Percentiles rank a stretch among this genome's conserved stretches.
Conservation (phyloP, 2,329 filamentous ascomycete genomes). For the Podosphaera xanthii region DNA sequence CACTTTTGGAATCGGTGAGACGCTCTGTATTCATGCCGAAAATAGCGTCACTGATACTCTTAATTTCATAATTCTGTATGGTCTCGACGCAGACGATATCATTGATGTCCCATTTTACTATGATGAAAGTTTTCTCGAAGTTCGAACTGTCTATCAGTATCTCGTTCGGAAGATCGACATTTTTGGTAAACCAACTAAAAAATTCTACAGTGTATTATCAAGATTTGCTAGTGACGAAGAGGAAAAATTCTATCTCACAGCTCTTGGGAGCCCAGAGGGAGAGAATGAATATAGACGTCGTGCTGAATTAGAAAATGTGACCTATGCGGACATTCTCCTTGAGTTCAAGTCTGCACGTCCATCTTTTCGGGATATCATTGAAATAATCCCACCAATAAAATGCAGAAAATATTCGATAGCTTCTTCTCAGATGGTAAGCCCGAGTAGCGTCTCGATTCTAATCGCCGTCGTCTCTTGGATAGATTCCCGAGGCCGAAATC, state of each 20-base stretch:
- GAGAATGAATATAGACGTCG: slow-evolving; percentile 81
- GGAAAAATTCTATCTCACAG: slow-evolving; percentile 59
- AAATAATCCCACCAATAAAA: slow-evolving; percentile 79
- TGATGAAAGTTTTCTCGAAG: slow-evolving; percentile 49
- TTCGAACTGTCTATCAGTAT: slow-evolving; percentile 79
- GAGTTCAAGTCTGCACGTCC: slow-evolving; percentile 83
- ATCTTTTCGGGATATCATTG: slow-evolving; percentile 65
- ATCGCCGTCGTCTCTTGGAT: slow-evolving; percentile 96
- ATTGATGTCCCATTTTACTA: slow-evolving; percentile 85
- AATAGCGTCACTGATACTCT: slow-evolving; percentile 62
- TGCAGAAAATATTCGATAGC: slow-evolving; percentile 98
- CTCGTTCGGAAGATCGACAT: slow-evolving; percentile 87
- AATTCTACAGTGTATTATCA: slow-evolving; percentile 83
- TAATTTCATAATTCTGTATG: slow-evolving; percentile 78
- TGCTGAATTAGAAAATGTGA: slow-evolving; percentile 73
- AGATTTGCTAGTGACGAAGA: slow-evolving; percentile 65
- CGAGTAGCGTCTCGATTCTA: slow-evolving; percentile 75
- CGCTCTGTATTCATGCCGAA: slow-evolving; percentile 85
- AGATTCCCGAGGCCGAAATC: slow-evolving; percentile 65
- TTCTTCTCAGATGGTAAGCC: slow-evolving; percentile 84
- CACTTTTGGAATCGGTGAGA: slow-evolving; percentile 92
- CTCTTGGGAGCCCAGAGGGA: slow-evolving; percentile 56
- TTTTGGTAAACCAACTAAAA: slow-evolving; percentile 88
- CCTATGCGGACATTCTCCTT: slow-evolving; percentile 71
- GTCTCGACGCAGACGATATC: slow-evolving; percentile 56